Base-by-base conservation (phyloP, 2,329 filamentous ascomycete genomes). In the Plectosphaerella cucumerina region DNA sequence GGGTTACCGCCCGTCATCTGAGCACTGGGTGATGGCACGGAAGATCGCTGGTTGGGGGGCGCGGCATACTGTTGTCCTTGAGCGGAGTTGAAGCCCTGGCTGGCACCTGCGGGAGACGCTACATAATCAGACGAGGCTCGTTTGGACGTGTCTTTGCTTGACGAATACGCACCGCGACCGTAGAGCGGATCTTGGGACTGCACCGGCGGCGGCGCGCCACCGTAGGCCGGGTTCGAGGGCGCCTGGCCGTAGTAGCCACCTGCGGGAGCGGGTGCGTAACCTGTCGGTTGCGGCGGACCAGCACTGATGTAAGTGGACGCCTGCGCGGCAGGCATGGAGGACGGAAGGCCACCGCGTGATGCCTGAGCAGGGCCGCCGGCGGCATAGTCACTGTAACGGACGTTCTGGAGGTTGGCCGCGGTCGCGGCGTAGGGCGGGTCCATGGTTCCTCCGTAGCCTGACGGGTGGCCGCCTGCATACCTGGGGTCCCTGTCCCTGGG, bases 161-260 rank as follows among this genome's bases (percentile, higher is more conserved):
- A 52, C 56, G 34, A 53, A 70, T 78, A 84, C 77, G 76, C 76
- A 80, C 81, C 80, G 74, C 81, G 81, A 70, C 78, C 78, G 59
- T 78, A 81, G 57, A 76, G 75, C 44, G 78, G 70, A 64, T 82
- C 80, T 63, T 70, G 64, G 53, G 77, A 71, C 60, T 77, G 77
- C 44, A 33, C 48, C 41, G 39, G 39, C 39, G 39, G 39, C 39
- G 39, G 39, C n/a, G 39, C n/a, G 17, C 47, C 39, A 35, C 53
- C 52, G 39, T 54, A 55, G 26, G 49, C 31, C 5, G 53, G 48
- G n/a, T 42, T 42, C 17, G 47, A 26, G 5, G 45, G 33, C 18
- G 53, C 41, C 8, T 52, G 46, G 50, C 63, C 54, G 58, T 65
- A 65, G 57, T 66, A 69, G 47, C 55, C 56, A 11, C n/a, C n/a